These are phyloP conservation scores for Crassisporium funariophilum DNA, from an alignment of 768 basidiomycete species.

Conservation along the genomic window DNA sequence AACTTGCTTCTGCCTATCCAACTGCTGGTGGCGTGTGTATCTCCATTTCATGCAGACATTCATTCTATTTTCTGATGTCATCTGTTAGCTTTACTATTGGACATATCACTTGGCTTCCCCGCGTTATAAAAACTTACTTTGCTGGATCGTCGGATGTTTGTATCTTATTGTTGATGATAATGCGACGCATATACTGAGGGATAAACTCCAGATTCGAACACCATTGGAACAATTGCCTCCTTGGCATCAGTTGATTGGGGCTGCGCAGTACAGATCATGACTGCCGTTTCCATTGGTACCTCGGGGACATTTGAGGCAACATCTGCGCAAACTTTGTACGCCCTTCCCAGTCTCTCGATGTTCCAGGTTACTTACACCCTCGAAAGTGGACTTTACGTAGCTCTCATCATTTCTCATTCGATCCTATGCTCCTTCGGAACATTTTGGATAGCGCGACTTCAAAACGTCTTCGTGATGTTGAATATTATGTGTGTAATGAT, in stretches of 20 bases:
- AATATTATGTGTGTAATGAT: too few species aligned
- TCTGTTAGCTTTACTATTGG: conserved; percentile 54
- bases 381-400: too few species aligned
- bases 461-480: too few species aligned
- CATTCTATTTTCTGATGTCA: not conserved
- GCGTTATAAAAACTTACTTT: conserved; percentile 45
- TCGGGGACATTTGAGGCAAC: conserved; percentile 31
- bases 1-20: not conserved
- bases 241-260: conserved; percentile 65
- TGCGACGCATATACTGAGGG: too few species aligned
- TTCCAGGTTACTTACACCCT: too few species aligned
- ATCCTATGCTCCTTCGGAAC: too few species aligned
- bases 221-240: conserved; percentile 41
- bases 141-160: conserved; percentile 59
- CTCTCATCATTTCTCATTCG: too few species aligned
- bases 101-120: conserved; percentile 47
- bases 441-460: too few species aligned
- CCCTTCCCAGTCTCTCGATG: too few species aligned
- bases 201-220: conserved; percentile 27
- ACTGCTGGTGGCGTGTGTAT: conserved; percentile 40
- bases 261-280: conserved; percentile 58
- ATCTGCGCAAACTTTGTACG: conserved; percentile 35
- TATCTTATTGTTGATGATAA: conserved; percentile 8
- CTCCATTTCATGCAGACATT: not conserved
- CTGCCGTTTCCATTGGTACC: conserved; percentile 45